Evolutionary conservation across 768 basidiomycete genomes (phyloP).

Genomic region (Suillus tomentosus): DNA sequence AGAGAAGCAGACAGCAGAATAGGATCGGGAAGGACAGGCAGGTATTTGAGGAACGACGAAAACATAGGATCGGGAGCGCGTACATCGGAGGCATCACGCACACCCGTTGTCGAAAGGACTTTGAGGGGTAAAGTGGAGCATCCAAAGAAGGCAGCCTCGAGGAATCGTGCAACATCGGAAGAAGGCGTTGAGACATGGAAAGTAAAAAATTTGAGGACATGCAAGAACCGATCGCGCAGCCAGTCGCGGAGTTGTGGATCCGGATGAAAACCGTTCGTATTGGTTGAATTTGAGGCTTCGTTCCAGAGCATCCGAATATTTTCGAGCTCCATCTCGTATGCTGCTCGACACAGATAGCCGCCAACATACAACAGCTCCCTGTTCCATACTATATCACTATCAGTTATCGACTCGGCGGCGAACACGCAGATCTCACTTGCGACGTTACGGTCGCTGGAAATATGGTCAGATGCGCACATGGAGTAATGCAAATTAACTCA

Average conservation of each 20-base stretch:
- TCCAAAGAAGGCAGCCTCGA: conserved; percentile 80
- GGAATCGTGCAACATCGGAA: conserved; percentile 64
- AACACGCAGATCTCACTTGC: conserved; percentile 47
- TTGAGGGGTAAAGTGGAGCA: conserved; percentile 60
- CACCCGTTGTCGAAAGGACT: conserved; percentile 75
- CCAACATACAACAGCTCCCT: conserved; percentile 84
- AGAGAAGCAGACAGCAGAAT: conserved; percentile 55
- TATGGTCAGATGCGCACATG: background rate
- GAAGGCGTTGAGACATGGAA: conserved; percentile 90
- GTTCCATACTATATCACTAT: conserved; percentile 70
- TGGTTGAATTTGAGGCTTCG: conserved; percentile 39
- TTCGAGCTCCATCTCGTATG: conserved; percentile 82
- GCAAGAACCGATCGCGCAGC: conserved; percentile 65
- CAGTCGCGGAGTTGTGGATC: conserved; percentile 48
- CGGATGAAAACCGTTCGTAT: conserved; percentile 28
- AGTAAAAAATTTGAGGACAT: conserved; percentile 87
- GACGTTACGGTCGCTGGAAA: conserved; percentile 74
- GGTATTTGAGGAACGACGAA: conserved; percentile 69
- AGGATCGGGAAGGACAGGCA: conserved; percentile 72
- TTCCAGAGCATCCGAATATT: conserved; percentile 64
- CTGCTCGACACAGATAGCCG: conserved; percentile 77
- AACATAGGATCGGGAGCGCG: conserved; percentile 75
- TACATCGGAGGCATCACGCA: conserved; percentile 64
- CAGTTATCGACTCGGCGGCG: conserved; percentile 1
- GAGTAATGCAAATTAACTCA: conserved; percentile 35